These are phyloP conservation scores for Rosa rugosa DNA, from an alignment of 306 rosid species.

Conservation along the genomic window DNA sequence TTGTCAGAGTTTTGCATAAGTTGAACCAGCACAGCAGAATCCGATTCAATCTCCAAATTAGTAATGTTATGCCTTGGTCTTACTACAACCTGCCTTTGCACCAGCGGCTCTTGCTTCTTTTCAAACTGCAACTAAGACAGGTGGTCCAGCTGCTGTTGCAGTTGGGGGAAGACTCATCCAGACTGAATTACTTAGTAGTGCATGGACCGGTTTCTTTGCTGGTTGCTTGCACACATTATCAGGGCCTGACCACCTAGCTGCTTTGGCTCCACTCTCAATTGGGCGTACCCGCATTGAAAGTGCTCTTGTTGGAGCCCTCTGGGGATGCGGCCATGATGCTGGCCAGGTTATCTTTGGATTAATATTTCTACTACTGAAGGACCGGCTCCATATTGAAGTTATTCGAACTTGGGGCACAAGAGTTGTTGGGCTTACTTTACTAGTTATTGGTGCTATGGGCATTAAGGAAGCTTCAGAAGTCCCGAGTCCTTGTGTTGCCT, in stretches of 20 bases:
- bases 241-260: constrained; percentile 98
- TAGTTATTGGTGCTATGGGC: constrained; percentile 85
- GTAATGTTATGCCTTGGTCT: no score
- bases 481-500: constrained; percentile 63
- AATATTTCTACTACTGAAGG: constrained; percentile 73
- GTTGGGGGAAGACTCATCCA: constrained; percentile 65
- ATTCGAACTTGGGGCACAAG: constrained; percentile 87
- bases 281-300: constrained; percentile 84
- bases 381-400: constrained; percentile 82
- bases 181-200: constrained; percentile 73
- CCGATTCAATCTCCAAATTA: no score
- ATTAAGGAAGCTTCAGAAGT: constrained; percentile 87
- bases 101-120: constrained; percentile 82
- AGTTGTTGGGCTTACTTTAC: constrained; percentile 82
- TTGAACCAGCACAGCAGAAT: no score
- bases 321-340: constrained; percentile 99
- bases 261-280: constrained; percentile 93
- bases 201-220: constrained; percentile 94
- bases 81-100: constrained; percentile 74
- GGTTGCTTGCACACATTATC: constrained; percentile 96
- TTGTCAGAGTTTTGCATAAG: no score
- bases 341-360: constrained; percentile 91
- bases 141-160: constrained; percentile 62
- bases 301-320: constrained; percentile 94
- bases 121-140: constrained; percentile 53